Base-by-base conservation (phyloP, 768 basidiomycete species). In the Vararia minispora region DNA sequence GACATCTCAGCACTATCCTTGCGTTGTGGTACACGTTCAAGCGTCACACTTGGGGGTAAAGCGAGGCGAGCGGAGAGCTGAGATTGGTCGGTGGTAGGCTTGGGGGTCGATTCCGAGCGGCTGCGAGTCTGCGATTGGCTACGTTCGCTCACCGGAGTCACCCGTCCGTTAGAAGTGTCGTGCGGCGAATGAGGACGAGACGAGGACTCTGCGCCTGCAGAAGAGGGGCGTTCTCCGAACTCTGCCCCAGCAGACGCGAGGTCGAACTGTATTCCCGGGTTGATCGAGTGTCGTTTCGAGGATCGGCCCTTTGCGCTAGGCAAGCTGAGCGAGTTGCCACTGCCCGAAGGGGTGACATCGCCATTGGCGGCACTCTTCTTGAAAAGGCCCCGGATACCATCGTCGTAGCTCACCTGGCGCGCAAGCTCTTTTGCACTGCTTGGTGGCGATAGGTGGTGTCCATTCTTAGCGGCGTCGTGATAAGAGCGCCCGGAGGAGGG, bases 201-300 rank as follows among this genome's bases (percentile, higher is more conserved):
- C 12, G 37, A 21, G 17, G 43, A 27, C 3, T 16, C 13, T 12
- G 31, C 17, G 16, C 14, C 30, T 34, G 33, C 35, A 12, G 27
- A 16, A 39, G 14, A 12, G 20, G 17, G 14, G 28, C 10, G 25
- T 21, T 42, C 17, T 46, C 45, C 10, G 49, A 23, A 24, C 29
- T 43, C 49, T 9, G 38, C 5, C 25, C 38, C 30, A 9, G 32
- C 3, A 10, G 39, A 29, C 21, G 37, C 46, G 25, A 49, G 39
- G 16, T 55, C 62, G 43, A 72, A 58, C 6, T 62, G 51, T 30
- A 68, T 52, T 4, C 54, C 64, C 1, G 76, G 76, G 40, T 73
- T 76, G 43, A 76, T 75, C 4, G 75, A 76, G 16, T 67, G 58
- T 10, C 75, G 59, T 31, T 63, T 68, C 18, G 68, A 70, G 0